A percentile compares a stretch with the other conserved stretches of the same genome.
These are phyloP conservation scores for Barnettozyma populi DNA, from an alignment of 805 yeast genomes.

Conservation along the genomic window DNA sequence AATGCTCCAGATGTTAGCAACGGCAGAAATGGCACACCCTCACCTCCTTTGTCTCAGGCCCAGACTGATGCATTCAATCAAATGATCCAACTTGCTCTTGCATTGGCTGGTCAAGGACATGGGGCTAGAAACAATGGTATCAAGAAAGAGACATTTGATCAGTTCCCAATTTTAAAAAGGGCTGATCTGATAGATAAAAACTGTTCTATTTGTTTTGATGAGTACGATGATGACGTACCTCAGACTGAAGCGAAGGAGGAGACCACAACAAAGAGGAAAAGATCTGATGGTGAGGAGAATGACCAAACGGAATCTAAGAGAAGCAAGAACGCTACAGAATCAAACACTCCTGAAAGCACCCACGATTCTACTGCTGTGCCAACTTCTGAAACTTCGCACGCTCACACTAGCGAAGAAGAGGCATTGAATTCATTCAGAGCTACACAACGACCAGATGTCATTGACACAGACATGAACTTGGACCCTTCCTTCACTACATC, in stretches of 20 bases:
- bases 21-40: neutral
- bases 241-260: conserved; percentile 6
- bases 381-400: neutral
- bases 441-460: conserved; percentile 1
- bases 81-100: conserved; percentile 1
- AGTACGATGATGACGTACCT: conserved; percentile 24
- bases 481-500: conserved; percentile 17
- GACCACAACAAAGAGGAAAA: conserved; percentile 19
- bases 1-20: neutral
- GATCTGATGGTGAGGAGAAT: conserved; percentile 12
- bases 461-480: conserved; percentile 8
- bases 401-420: neutral
- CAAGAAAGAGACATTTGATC: conserved; percentile 45
- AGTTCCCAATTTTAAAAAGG: conserved; percentile 36
- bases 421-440: conserved; percentile 7
- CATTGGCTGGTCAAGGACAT: neutral
- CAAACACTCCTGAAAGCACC: neutral
- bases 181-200: conserved; percentile 29
- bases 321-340: conserved; percentile 2
- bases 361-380: neutral
- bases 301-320: neutral
- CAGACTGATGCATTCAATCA: neutral
- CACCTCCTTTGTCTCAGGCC: neutral
- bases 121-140: conserved; percentile 41
- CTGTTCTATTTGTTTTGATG: conserved; percentile 67